phyloP scores from a whole-genome alignment of 176 grass and related monocot genomes.

The Coix lacrymajobi region DNA sequence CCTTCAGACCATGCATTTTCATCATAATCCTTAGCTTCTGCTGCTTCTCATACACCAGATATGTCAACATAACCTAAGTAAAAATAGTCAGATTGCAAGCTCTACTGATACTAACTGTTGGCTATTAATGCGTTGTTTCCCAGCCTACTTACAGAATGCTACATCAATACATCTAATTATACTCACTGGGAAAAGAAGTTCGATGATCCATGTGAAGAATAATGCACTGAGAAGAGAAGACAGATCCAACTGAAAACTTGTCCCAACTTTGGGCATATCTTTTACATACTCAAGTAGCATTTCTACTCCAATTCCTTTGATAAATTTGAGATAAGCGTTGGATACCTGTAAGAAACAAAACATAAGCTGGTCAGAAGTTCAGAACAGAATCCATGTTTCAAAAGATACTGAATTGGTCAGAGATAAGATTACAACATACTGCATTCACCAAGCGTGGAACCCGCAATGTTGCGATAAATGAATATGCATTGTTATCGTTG shows the following conservation, averaged over 20 bases:
- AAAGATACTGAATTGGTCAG: not conserved
- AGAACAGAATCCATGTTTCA: not conserved
- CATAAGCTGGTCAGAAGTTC: not conserved
- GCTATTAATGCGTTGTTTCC: not conserved
- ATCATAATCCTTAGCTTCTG: conserved; percentile 68
- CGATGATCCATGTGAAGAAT: conserved; percentile 90
- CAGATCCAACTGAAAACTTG: conserved; percentile 44
- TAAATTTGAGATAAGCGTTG: conserved; percentile 63
- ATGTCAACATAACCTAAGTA: conserved; percentile 50
- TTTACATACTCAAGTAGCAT: conserved; percentile 73
- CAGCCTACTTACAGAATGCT: conserved; percentile 5
- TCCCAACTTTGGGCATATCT: conserved; percentile 86
- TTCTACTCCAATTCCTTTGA: conserved; percentile 39
- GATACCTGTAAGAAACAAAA: conserved; percentile 49
- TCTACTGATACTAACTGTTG: not conserved
- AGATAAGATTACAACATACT: conserved; percentile 40
- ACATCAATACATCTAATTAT: conserved; percentile 31
- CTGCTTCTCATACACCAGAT: conserved; percentile 70
- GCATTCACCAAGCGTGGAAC: conserved; percentile 79
- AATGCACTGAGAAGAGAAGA: conserved; percentile 74
- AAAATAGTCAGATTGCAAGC: conserved; percentile 12
- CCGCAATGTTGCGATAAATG: conserved; percentile 38
- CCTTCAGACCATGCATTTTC: conserved; percentile 63
- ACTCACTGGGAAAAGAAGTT: conserved; percentile 92
- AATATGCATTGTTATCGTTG: conserved; percentile 53